Percentiles rank a stretch among this genome's conserved stretches.
These are phyloP conservation scores for Ambrosia trifida DNA, from an alignment of 129 eudicot genomes.

Conservation along the genomic window DNA sequence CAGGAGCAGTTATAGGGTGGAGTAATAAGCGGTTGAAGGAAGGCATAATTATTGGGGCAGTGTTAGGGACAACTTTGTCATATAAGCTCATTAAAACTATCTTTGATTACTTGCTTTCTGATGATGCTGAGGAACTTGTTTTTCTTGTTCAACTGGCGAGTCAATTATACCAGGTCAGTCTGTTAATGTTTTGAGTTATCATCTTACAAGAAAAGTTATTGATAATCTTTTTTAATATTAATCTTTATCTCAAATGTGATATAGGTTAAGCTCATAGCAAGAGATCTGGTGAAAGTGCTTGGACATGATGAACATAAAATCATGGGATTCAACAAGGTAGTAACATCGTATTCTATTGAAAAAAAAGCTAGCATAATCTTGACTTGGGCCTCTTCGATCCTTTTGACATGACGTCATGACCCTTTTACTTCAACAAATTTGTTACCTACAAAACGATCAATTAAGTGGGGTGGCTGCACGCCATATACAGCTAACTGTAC, in stretches of 20 bases:
- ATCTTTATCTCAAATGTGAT: not conserved
- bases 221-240: too few relatives aligned
- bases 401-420: too few relatives aligned
- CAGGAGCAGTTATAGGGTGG: conserved; percentile 25
- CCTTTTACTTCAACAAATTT: too few relatives aligned
- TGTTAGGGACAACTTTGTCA: conserved; percentile 11
- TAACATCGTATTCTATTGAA: too few relatives aligned
- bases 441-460: too few relatives aligned
- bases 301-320: conserved; percentile 16
- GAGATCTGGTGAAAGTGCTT: conserved; percentile 20
- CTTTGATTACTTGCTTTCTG: conserved; percentile 3
- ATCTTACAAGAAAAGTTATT: too few relatives aligned
- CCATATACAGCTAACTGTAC: too few relatives aligned
- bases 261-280: conserved; percentile 14
- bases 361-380: too few relatives aligned
- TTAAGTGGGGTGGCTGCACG: too few relatives aligned
- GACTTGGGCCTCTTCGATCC: too few relatives aligned
- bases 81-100: conserved; percentile 16
- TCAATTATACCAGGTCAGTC: not conserved
- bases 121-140: not conserved
- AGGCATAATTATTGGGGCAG: conserved; percentile 5
- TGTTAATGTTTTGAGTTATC: not conserved
- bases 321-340: conserved; percentile 17
- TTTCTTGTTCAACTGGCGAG: conserved; percentile 19
- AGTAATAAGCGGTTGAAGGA: conserved; percentile 12